Evolutionary conservation across 2,329 filamentous ascomycete genomes (phyloP).

Genomic region (Fusarium sp.): DNA sequence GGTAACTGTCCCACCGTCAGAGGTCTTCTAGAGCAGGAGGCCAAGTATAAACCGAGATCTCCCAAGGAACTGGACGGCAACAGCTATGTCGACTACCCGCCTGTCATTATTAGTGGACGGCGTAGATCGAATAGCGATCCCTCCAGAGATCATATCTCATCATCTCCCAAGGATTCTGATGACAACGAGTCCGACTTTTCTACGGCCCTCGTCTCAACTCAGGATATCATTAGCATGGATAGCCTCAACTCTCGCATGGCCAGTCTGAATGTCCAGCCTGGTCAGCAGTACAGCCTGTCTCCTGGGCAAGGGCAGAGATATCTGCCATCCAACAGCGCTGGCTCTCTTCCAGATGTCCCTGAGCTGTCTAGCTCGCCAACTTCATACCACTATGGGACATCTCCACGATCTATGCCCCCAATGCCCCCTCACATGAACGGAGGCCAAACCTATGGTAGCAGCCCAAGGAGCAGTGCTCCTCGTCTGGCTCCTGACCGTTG

Average conservation of each 20-base stretch:
- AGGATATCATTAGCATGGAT: slow-evolving; percentile 64
- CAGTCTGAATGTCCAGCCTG: slow-evolving; percentile 54
- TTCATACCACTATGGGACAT: slow-evolving; percentile 48
- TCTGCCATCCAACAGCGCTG: slow-evolving; percentile 50
- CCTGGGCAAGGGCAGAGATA: slow-evolving; percentile 49
- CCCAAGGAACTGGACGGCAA: slow-evolving; percentile 52
- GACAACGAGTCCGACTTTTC: slow-evolving; percentile 50
- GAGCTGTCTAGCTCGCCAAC: slow-evolving; percentile 52
- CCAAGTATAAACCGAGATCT: slow-evolving; percentile 46
- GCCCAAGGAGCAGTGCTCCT: slow-evolving; percentile 45
- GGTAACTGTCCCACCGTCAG: slow-evolving; percentile 63
- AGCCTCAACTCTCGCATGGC: slow-evolving; percentile 55
- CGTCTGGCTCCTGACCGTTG: slow-evolving; percentile 67
- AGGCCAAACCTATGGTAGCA: slow-evolving; percentile 51
- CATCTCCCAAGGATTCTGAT: slow-evolving; percentile 54
- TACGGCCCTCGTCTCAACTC: slow-evolving; percentile 65
- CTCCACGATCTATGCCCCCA: slow-evolving; percentile 56
- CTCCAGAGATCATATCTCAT: slow-evolving; percentile 47
- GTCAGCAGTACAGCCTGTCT: slow-evolving; percentile 53
- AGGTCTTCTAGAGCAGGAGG: slow-evolving; percentile 63
- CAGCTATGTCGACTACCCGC: slow-evolving; percentile 57
- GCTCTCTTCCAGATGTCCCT: slow-evolving; percentile 33
- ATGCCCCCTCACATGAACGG: slow-evolving; percentile 44
- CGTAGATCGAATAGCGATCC: slow-evolving; percentile 50
- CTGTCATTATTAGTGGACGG: slow-evolving; percentile 54